phyloP scores from a whole-genome alignment of 306 rosid species.

The Spatholobus suberectus region DNA sequence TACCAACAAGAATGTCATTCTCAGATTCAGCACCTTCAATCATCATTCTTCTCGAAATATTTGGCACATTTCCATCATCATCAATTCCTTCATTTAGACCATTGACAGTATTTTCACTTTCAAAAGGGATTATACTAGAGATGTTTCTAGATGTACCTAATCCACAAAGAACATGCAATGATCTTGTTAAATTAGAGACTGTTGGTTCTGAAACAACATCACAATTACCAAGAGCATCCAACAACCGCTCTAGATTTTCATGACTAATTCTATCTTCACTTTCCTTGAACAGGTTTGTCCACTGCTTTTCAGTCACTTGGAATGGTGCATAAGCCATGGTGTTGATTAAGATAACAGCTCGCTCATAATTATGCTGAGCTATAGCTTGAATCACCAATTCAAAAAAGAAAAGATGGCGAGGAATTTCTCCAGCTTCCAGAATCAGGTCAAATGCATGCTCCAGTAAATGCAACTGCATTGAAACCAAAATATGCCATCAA shows the following conservation, averaged over 20 bases:
- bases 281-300: conserved; percentile 67
- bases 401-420: conserved; percentile 58
- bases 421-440: conserved; percentile 86
- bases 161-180: conserved; percentile 62
- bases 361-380: conserved; percentile 57
- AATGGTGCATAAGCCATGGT: conserved; percentile 86
- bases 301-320: conserved; percentile 72
- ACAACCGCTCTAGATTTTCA: conserved; percentile 55
- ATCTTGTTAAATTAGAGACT: conserved; percentile 61
- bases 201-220: conserved; percentile 72
- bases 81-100: conserved; percentile 40
- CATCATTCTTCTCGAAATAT: conserved; percentile 28
- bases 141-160: conserved; percentile 40
- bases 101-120: conserved; percentile 35
- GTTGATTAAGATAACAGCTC: conserved; percentile 66
- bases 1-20: conserved; percentile 37
- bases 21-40: conserved; percentile 40
- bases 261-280: conserved; percentile 56
- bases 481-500: conserved; percentile 41
- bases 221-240: conserved; percentile 60
- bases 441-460: conserved; percentile 85
- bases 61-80: conserved; percentile 34
- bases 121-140: conserved; percentile 43
- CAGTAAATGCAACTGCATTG: conserved; percentile 76
- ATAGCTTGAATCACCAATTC: conserved; percentile 77